phyloP scores from a whole-genome alignment of 2,329 filamentous ascomycete genomes.

The Neoscytalidium dimidiatum region DNA sequence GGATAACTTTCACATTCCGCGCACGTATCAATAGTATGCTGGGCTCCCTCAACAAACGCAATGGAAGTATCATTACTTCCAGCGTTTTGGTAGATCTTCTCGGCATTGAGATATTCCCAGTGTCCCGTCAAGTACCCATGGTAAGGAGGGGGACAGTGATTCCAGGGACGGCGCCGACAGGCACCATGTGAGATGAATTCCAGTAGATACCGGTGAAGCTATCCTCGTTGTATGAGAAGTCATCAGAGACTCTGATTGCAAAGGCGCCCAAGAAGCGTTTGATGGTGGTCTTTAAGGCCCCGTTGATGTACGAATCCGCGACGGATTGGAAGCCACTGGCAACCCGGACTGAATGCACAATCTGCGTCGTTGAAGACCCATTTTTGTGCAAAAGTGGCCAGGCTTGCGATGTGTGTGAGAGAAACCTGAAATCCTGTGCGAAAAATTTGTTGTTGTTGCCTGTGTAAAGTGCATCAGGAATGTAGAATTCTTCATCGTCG shows the following conservation, averaged over 20 bases:
- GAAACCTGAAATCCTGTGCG: slow-evolving; percentile 23
- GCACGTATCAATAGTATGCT: slow-evolving; percentile 25
- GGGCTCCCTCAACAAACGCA: slow-evolving; percentile 26
- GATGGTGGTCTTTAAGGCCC: slow-evolving; percentile 2
- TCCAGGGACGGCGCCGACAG: slow-evolving; percentile 20
- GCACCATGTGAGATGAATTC: slow-evolving; percentile 24
- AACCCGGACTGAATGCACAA: slow-evolving; percentile 24
- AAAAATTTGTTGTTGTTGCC: slow-evolving; percentile 27
- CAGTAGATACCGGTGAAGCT: slow-evolving; percentile 23
- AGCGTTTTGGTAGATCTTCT: slow-evolving; percentile 25
- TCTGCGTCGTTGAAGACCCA: slow-evolving; percentile 22
- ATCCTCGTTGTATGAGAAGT: neutral
- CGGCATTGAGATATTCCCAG: slow-evolving; percentile 26
- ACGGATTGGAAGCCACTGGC: neutral
- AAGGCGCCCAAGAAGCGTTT: neutral
- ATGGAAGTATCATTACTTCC: slow-evolving; percentile 24
- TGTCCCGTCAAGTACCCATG: slow-evolving; percentile 26
- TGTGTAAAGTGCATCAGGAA: slow-evolving; percentile 23
- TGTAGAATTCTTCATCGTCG: slow-evolving; percentile 25
- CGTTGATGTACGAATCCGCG: neutral
- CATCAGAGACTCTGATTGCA: neutral
- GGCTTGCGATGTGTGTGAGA: slow-evolving; percentile 24
- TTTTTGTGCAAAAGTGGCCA: slow-evolving; percentile 27
- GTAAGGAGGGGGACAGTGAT: slow-evolving; percentile 24
- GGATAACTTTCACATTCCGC: slow-evolving; percentile 26